Percentiles rank a stretch among this genome's conserved stretches.
These are phyloP conservation scores for Edaphochlamys debaryana DNA, from an alignment of 139 green algal genomes.

Conservation along the genomic window DNA sequence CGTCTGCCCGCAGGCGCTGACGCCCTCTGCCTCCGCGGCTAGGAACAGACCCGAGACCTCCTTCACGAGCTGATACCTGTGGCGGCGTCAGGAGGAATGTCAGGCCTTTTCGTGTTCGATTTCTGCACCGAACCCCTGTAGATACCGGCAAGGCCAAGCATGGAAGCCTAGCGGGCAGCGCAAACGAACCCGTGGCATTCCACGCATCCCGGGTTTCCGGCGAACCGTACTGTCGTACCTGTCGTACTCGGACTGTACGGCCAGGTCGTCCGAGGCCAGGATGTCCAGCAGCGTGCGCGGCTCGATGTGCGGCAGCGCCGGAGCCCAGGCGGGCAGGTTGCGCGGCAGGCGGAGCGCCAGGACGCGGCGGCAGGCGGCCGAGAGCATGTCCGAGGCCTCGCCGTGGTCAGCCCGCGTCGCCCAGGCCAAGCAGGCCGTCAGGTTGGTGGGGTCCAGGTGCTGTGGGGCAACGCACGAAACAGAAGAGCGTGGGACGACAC, in stretches of 20 bases:
- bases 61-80: slow-evolving; percentile 20
- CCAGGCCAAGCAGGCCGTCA: slow-evolving; percentile 22
- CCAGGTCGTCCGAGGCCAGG: slow-evolving; percentile 8
- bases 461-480: background rate
- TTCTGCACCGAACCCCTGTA: too few relatives aligned
- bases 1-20: background rate
- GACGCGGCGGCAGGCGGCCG: slow-evolving; percentile 18
- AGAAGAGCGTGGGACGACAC: background rate
- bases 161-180: too few relatives aligned
- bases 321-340: slow-evolving; percentile 11
- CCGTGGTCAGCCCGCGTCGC: slow-evolving; percentile 34
- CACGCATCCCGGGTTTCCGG: too few relatives aligned
- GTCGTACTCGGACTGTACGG: slow-evolving; percentile 15
- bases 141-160: too few relatives aligned
- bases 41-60: background rate
- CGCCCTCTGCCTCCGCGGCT: background rate
- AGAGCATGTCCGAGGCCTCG: slow-evolving; percentile 24
- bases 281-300: slow-evolving; percentile 15
- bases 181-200: too few relatives aligned
- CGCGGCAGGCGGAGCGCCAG: slow-evolving; percentile 25
- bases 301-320: slow-evolving; percentile 21
- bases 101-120: too few relatives aligned
- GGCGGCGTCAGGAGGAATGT: background rate
- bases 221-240: too few relatives aligned
- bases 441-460: slow-evolving; percentile 29